phyloP scores from a whole-genome alignment of 768 basidiomycete species.

The Pleurotus tuoliensis region DNA sequence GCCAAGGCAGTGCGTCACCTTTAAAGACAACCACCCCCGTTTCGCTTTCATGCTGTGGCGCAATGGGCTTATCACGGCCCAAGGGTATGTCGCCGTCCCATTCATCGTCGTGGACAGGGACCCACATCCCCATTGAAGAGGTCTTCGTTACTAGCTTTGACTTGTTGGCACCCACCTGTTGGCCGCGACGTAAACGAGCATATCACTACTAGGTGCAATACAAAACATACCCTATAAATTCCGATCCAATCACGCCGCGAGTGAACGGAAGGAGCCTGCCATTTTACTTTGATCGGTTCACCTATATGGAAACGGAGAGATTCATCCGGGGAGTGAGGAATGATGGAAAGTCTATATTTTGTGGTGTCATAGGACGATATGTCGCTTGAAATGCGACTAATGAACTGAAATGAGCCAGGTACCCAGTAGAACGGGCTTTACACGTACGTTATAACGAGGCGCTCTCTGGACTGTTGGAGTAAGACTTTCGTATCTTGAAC shows the following conservation, averaged over 20 bases:
- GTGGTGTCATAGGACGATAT: conserved; percentile 74
- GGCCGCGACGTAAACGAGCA: conserved; percentile 7
- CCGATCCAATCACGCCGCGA: conserved; percentile 97
- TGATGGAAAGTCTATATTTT: conserved; percentile 70
- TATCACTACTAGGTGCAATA: not conserved
- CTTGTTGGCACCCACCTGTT: conserved; percentile 82
- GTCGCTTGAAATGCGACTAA: conserved; percentile 79
- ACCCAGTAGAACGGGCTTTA: not conserved
- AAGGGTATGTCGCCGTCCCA: conserved; percentile 87
- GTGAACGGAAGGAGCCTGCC: conserved; percentile 84
- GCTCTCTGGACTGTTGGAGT: conserved; percentile 86
- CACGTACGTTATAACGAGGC: conserved; percentile 86
- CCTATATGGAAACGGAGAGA: conserved; percentile 78
- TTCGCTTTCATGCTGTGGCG: conserved; percentile 37
- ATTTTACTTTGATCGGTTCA: conserved; percentile 80
- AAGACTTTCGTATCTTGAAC: conserved; percentile 91
- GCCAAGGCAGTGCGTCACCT: conserved; percentile 82
- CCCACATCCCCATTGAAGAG: conserved; percentile 87
- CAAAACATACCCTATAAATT: conserved; percentile 64
- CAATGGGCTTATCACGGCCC: conserved; percentile 34
- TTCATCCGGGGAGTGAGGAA: conserved; percentile 46
- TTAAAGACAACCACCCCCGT: conserved; percentile 72
- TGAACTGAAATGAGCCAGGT: conserved; percentile 4
- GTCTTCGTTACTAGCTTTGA: conserved; percentile 79
- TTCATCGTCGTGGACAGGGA: conserved; percentile 86